These are phyloP conservation scores for Hyaloscypha variabilis DNA, from an alignment of 495 filamentous ascomycete species.

Conservation along the genomic window DNA sequence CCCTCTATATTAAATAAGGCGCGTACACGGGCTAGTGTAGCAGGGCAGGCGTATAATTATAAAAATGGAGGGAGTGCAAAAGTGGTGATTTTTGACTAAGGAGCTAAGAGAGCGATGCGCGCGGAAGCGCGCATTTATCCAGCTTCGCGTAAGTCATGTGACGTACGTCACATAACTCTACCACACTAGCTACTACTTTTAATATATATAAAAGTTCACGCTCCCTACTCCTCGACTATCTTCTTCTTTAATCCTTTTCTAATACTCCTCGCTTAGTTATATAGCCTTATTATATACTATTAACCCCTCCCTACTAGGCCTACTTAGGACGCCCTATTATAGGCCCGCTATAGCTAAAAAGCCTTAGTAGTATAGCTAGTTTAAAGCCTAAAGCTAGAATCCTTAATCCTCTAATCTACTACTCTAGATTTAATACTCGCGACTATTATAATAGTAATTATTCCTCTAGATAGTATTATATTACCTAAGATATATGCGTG, in stretches of 20 bases:
- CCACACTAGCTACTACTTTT: not conserved
- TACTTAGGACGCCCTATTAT: no score
- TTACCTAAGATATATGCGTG: not conserved
- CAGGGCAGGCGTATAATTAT: no score
- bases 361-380: not conserved
- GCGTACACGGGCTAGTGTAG: not conserved
- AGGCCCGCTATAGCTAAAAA: not conserved
- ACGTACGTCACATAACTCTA: no score
- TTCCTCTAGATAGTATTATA: not conserved
- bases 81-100: no score
- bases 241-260: not conserved
- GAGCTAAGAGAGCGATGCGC: no score
- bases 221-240: not conserved
- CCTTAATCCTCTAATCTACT: not conserved
- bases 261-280: not conserved
- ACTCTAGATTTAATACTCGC: not conserved
- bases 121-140: no score
- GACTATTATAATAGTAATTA: not conserved
- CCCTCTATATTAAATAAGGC: not conserved
- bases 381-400: not conserved
- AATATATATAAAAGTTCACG: not conserved
- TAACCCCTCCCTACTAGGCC: not conserved
- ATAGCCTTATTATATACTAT: not conserved
- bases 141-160: no score
- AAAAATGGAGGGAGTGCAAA: no score